These are phyloP conservation scores for Phytophthora rubi DNA, from an alignment of 352 stramenopile species.

Conservation along the genomic window DNA sequence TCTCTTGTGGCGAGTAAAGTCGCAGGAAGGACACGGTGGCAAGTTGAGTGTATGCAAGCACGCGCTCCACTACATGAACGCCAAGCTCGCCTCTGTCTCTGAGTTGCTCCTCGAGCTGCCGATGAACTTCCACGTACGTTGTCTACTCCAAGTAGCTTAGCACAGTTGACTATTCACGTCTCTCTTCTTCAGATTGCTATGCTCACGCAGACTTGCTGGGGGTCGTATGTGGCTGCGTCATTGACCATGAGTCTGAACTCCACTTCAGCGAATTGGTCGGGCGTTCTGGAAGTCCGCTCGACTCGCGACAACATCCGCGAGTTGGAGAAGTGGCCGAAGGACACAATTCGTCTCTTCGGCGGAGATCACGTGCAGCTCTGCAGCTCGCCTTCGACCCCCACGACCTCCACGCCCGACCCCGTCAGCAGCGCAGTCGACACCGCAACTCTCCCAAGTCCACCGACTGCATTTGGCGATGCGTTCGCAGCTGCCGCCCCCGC, in stretches of 20 bases:
- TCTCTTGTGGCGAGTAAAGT: slow-evolving; percentile 19
- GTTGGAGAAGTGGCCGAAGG: slow-evolving; percentile 48
- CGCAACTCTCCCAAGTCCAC: not conserved
- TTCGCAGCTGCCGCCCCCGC: not conserved
- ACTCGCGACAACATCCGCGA: slow-evolving; percentile 47
- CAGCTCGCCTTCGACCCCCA: not conserved
- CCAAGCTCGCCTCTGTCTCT: slow-evolving; percentile 41
- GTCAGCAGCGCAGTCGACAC: not conserved
- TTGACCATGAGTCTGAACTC: slow-evolving; percentile 46
- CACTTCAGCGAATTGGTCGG: slow-evolving; percentile 34
- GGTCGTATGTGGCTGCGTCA: slow-evolving; percentile 52
- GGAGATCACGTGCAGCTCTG: slow-evolving; percentile 32
- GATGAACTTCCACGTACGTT: slow-evolving; percentile 63
- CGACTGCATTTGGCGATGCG: not conserved
- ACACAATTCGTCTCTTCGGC: slow-evolving; percentile 50
- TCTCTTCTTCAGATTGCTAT: slow-evolving; percentile 50
- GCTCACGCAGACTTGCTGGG: slow-evolving; percentile 73
- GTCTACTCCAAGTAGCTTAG: not conserved
- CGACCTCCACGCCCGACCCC: not conserved
- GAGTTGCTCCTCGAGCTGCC: slow-evolving; percentile 67
- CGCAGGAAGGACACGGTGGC: slow-evolving; percentile 3
- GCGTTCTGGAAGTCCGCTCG: slow-evolving; percentile 63
- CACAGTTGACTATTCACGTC: not conserved
- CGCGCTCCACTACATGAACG: slow-evolving; percentile 36
- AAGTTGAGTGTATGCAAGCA: slow-evolving; percentile 51